These are phyloP conservation scores for Chrysosporium queenslandicum DNA, from an alignment of 2,329 filamentous ascomycete species.

Conservation along the genomic window DNA sequence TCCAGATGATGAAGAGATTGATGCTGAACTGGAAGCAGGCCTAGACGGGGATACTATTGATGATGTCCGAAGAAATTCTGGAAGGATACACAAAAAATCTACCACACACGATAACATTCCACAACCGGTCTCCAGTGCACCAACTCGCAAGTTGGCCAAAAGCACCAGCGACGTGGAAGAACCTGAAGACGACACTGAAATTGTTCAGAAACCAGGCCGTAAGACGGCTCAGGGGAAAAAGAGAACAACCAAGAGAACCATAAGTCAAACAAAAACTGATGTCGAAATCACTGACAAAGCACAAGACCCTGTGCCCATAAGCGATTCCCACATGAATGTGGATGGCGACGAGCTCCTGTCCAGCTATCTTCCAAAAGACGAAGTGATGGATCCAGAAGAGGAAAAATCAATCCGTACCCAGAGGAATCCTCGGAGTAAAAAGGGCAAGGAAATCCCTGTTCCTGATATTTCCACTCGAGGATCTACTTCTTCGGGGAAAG, in stretches of 20 bases:
- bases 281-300: background rate
- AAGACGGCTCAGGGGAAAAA: constrained; percentile 7
- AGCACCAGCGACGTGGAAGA: constrained; percentile 11
- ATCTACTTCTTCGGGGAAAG: background rate
- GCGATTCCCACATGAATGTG: background rate
- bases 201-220: background rate
- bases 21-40: constrained; percentile 56
- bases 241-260: background rate
- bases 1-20: constrained; percentile 55
- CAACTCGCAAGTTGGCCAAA: background rate
- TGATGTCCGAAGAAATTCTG: too few relatives aligned
- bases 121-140: background rate
- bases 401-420: constrained; percentile 7
- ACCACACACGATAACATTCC: background rate
- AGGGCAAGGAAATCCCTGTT: background rate
- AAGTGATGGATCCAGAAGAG: constrained; percentile 1
- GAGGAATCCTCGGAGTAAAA: constrained; percentile 11
- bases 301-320: background rate
- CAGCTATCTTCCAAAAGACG: background rate
- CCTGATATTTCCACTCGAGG: background rate
- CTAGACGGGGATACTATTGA: constrained; percentile 37
- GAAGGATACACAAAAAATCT: background rate
- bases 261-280: background rate
- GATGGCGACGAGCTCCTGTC: background rate
- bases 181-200: constrained; percentile 14